A percentile compares a stretch with the other conserved stretches of the same genome.
These are phyloP conservation scores for Asterochloris sp. DNA, from an alignment of 139 green algal genomes.

Conservation along the genomic window DNA sequence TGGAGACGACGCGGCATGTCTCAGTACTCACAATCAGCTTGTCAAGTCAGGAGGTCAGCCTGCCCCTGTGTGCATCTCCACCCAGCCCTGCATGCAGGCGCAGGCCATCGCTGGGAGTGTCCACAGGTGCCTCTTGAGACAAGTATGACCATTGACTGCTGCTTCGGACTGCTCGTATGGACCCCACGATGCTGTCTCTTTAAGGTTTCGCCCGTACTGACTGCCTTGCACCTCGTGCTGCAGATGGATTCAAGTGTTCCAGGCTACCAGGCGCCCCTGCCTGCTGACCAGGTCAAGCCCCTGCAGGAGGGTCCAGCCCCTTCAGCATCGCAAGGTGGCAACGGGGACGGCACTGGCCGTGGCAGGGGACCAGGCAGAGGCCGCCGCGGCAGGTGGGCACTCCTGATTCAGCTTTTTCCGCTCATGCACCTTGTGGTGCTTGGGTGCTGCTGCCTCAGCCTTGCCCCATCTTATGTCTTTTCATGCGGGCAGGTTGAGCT, in stretches of 20 bases:
- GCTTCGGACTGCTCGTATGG: too few relatives aligned
- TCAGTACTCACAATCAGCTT: slow-evolving; percentile 81
- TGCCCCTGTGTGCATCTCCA: neutral
- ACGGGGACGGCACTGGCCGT: neutral
- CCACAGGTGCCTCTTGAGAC: too few relatives aligned
- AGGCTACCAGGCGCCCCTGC: slow-evolving; percentile 78
- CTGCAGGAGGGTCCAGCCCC: slow-evolving; percentile 13
- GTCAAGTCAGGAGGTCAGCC: slow-evolving; percentile 27
- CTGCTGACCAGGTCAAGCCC: slow-evolving; percentile 47
- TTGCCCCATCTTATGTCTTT: too few relatives aligned
- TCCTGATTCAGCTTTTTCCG: too few relatives aligned
- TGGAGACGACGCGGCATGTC: slow-evolving; percentile 78
- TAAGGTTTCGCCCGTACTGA: neutral
- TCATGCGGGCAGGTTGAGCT: too few relatives aligned
- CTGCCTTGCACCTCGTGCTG: slow-evolving; percentile 6
- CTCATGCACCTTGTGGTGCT: too few relatives aligned
- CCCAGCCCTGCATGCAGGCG: neutral
- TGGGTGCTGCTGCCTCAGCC: too few relatives aligned
- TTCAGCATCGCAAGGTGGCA: neutral
- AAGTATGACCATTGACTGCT: too few relatives aligned
- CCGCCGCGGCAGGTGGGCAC: too few relatives aligned
- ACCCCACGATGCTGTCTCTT: too few relatives aligned
- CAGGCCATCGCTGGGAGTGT: too few relatives aligned
- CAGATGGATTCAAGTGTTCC: slow-evolving; percentile 48
- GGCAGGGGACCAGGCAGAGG: neutral